Evolutionary conservation across 345 rosid genomes (phyloP), one percentile per base, ranked within the genome.

Genomic region (Euphorbia pulcherrima): DNA sequence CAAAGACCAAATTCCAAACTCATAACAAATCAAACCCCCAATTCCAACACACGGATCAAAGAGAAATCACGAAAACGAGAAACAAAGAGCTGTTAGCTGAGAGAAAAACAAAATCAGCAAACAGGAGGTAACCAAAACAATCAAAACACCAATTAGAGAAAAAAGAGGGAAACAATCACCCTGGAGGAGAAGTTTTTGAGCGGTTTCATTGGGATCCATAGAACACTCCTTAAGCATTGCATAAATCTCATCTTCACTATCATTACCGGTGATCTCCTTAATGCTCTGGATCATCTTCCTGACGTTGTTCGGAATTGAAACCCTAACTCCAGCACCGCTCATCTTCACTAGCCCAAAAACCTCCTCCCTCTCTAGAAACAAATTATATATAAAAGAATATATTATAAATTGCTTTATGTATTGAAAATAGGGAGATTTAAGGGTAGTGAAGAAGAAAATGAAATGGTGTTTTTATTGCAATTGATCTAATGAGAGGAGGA

Each of bases 201-300:
- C 40, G 57, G 98, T 80, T 82, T 92, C 97, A 60, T 92, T 86
- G 62, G 96, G 98, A 90, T 92, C 90, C 98, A 90, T 90, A 24
- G 84, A 82, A 41, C 98, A 92, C 64, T 90, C 96, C 77, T 74
- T 82, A 54, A 92, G 96, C 93, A 88, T 90, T 80, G 98, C 92
- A 71, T 80, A 83, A 83, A 92, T 90, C 85, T 92, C 98, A 14
- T 92, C 98, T 40, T 92, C 98, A 73, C 87, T 82, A 65, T 90
- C 92, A 82, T 84, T 83, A 27, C 83, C 80, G 52, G 88, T 79
- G 85, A 85, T 86, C 90, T 92, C 98, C 77, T 88, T 87, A 8
- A 92, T 74, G 73, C 70, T 69, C 60, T 83, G 89, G 90, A 92
- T 82, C 96, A 51, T 82, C 81, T 84, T 85, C 82, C 82, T 74